Percentiles rank a stretch among this genome's conserved stretches.
These are phyloP conservation scores for Starmera stellimalicola DNA, from an alignment of 1,139 yeast species.

Conservation along the genomic window DNA sequence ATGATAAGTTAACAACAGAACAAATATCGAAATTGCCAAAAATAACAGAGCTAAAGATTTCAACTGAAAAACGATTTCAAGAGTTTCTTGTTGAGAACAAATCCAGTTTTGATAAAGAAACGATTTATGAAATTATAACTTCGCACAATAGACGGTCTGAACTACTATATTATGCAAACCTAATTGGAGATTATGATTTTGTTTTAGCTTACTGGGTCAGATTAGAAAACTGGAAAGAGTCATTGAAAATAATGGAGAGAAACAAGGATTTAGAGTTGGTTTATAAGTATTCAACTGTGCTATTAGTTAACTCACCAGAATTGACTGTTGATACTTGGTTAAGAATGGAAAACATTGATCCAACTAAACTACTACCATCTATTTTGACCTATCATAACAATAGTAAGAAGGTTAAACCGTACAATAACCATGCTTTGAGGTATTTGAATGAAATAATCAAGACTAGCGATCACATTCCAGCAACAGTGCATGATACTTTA, in stretches of 20 bases:
- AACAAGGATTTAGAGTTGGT: constrained; percentile 41
- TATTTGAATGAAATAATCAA: constrained; percentile 55
- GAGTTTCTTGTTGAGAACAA: constrained; percentile 43
- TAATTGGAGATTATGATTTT: constrained; percentile 59
- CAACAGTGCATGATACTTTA: constrained; percentile 59
- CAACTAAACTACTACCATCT: constrained; percentile 61
- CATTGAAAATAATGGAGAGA: constrained; percentile 49
- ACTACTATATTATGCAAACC: constrained; percentile 57
- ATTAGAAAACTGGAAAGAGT: constrained; percentile 63
- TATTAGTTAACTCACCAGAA: constrained; percentile 60
- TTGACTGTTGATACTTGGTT: constrained; percentile 78
- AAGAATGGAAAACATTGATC: constrained; percentile 23
- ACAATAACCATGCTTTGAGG: constrained; percentile 54
- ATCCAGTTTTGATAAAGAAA: constrained; percentile 45
- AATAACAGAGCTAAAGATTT: constrained; percentile 15
- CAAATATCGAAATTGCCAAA: constrained; percentile 17
- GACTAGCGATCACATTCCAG: constrained; percentile 37
- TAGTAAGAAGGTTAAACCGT: constrained; percentile 20
- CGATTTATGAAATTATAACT: constrained; percentile 64
- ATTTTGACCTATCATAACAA: constrained; percentile 51
- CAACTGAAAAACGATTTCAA: constrained; percentile 31
- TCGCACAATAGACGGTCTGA: constrained; percentile 58
- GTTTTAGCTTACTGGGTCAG: constrained; percentile 64
- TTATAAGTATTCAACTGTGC: constrained; percentile 58
- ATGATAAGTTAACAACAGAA: constrained; percentile 27